A percentile compares a stretch with the other conserved stretches of the same genome.
Conservation (phyloP, 2,329 filamentous ascomycete species). For the Sarocladiaceae sp. region DNA sequence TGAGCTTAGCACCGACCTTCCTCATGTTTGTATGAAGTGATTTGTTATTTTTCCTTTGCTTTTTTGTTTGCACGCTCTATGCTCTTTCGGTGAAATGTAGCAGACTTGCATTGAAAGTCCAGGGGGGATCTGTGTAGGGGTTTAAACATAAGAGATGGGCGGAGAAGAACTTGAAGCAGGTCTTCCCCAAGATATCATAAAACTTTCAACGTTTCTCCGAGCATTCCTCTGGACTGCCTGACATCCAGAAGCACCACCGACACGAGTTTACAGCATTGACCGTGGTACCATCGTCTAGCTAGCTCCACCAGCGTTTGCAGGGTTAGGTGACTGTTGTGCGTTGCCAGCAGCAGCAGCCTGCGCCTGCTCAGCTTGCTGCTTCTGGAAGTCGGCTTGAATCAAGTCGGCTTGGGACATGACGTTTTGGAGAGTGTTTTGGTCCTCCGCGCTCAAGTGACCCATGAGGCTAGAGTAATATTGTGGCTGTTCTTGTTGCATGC, state of each 20-base stretch:
- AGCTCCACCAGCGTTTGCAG: neutral
- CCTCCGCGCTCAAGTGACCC: slow-evolving; percentile 71
- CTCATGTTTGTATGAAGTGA: neutral
- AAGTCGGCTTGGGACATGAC: slow-evolving; percentile 64
- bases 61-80: slow-evolving; percentile 10
- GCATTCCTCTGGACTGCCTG: neutral
- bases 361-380: slow-evolving; percentile 6
- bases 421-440: slow-evolving; percentile 74
- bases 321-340: slow-evolving; percentile 2
- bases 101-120: too few relatives aligned
- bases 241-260: neutral
- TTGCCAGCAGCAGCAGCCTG: neutral
- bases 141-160: too few relatives aligned
- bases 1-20: neutral
- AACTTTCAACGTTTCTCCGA: slow-evolving; percentile 3
- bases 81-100: too few relatives aligned
- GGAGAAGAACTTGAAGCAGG: too few relatives aligned
- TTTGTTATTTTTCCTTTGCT: slow-evolving; percentile 3
- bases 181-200: slow-evolving; percentile 5
- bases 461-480: slow-evolving; percentile 81
- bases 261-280: neutral
- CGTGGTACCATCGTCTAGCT: neutral
- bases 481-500: slow-evolving; percentile 85
- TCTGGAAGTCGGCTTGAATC: slow-evolving; percentile 31
- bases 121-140: too few relatives aligned